phyloP scores from a whole-genome alignment of 1,284 basidiomycete genomes.

The Cutaneotrichosporon spelunceum region DNA sequence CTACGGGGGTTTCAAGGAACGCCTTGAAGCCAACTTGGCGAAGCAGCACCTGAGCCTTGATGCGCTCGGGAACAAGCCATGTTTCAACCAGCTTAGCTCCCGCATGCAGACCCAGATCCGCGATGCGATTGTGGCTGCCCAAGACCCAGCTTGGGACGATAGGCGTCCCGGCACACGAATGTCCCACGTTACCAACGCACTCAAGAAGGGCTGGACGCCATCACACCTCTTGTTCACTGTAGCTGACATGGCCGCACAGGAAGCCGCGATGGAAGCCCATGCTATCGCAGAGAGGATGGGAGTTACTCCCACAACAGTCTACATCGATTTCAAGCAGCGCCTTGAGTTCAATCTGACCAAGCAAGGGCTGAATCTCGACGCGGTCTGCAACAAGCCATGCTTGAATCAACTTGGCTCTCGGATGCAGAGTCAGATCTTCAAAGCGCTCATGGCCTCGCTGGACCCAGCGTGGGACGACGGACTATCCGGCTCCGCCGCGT shows the following conservation, averaged over 20 bases:
- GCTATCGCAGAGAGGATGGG: too few relatives aligned
- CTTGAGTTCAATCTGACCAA: too few relatives aligned
- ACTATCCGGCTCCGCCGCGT: background rate
- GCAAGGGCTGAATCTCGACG: too few relatives aligned
- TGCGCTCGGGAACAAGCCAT: background rate
- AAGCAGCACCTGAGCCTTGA: background rate
- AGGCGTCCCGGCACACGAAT: background rate
- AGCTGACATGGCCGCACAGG: too few relatives aligned
- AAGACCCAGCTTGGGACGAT: background rate
- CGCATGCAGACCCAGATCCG: background rate
- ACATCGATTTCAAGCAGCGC: too few relatives aligned
- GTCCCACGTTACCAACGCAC: background rate
- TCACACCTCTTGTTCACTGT: background rate
- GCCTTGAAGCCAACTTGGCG: background rate
- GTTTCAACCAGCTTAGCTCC: background rate
- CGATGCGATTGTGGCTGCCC: background rate
- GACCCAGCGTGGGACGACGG: background rate
- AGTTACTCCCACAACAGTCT: too few relatives aligned
- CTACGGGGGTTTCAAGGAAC: background rate
- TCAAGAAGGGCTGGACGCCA: background rate
- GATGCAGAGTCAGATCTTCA: background rate
- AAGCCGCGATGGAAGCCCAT: too few relatives aligned
- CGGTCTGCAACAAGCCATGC: background rate
- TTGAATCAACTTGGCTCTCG: background rate
- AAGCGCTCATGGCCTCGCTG: background rate